Conservation (phyloP, 2,329 filamentous ascomycete genomes). For the Cladophialophora carrionii region DNA sequence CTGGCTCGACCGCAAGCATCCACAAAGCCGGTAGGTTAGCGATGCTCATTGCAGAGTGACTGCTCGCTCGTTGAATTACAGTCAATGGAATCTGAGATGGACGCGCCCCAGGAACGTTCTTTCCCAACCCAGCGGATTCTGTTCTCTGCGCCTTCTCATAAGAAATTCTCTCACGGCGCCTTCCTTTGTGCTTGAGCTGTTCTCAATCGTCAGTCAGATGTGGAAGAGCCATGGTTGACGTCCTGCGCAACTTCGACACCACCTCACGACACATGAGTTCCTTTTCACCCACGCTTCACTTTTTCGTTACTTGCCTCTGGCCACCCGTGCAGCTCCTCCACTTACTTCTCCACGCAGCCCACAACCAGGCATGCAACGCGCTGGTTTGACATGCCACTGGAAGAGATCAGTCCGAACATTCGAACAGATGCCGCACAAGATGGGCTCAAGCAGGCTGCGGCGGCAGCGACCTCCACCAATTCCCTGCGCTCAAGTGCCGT, state of each 20-base stretch:
- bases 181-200: background rate
- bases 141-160: background rate
- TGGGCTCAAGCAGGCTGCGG: constrained; percentile 19
- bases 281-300: background rate
- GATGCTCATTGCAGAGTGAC: background rate
- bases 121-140: background rate
- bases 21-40: background rate
- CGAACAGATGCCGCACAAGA: constrained; percentile 20
- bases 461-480: constrained; percentile 12
- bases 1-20: background rate
- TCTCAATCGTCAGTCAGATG: background rate
- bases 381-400: constrained; percentile 32
- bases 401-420: constrained; percentile 34
- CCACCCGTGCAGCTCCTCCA: background rate
- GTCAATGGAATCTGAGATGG: background rate
- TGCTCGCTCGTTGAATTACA: background rate
- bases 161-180: background rate
- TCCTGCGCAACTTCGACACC: background rate
- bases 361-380: constrained; percentile 13
- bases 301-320: constrained; percentile 8
- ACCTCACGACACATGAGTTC: background rate
- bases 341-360: background rate
- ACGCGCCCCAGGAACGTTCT: background rate
- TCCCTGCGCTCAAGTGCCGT: constrained; percentile 54
- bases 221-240: background rate